These are phyloP conservation scores for Ophioceras dolichostomum DNA, from an alignment of 2,329 filamentous ascomycete species.

Conservation along the genomic window DNA sequence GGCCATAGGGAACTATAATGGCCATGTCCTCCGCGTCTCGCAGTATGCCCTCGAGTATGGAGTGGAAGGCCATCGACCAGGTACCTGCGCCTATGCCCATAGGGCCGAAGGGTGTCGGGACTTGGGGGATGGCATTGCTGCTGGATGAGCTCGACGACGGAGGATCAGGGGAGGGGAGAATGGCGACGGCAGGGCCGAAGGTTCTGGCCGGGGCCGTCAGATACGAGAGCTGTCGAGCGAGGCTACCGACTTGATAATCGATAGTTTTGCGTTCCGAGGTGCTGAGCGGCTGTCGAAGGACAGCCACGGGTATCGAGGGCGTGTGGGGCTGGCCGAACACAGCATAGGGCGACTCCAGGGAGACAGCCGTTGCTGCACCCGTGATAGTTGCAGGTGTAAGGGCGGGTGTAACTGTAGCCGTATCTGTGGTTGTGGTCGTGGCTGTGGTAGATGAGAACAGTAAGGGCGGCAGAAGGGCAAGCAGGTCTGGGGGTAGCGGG, in stretches of 20 bases:
- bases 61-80: constrained; percentile 46
- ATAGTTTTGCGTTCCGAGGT: constrained; percentile 16
- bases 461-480: constrained; percentile 24
- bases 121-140: too few relatives aligned
- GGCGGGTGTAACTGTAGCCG: neutral
- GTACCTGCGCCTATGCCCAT: constrained; percentile 23
- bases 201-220: constrained; percentile 30
- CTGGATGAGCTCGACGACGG: too few relatives aligned
- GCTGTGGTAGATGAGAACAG: constrained; percentile 18
- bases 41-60: constrained; percentile 41
- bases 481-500: constrained; percentile 9
- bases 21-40: constrained; percentile 49
- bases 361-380: constrained; percentile 6
- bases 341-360: constrained; percentile 25
- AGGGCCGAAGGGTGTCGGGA: constrained; percentile 3
- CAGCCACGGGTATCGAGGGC: constrained; percentile 20
- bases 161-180: constrained; percentile 14
- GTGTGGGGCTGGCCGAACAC: constrained; percentile 26
- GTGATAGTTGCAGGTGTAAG: too few relatives aligned
- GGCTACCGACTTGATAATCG: constrained; percentile 32
- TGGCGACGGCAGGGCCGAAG: constrained; percentile 33
- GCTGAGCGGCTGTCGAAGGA: constrained; percentile 20
- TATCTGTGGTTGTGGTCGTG: neutral
- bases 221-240: constrained; percentile 30
- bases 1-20: constrained; percentile 43